Conservation (phyloP, 2,329 filamentous ascomycete species). For the Colletotrichum tabaci region DNA sequence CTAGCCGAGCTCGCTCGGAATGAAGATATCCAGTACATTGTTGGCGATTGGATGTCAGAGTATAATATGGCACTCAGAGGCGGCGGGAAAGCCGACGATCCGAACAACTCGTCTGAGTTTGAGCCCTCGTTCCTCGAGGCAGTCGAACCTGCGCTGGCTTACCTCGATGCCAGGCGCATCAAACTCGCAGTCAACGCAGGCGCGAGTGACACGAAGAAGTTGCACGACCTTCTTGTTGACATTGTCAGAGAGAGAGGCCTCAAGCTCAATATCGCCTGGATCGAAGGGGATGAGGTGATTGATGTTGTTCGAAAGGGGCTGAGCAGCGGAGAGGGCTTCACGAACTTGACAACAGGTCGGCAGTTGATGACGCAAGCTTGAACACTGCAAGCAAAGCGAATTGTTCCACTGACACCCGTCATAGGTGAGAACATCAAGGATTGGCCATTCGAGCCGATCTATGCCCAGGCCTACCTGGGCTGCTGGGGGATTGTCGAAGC, state of each 20-base stretch:
- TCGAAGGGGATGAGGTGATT: constrained; percentile 57
- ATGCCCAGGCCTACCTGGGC: constrained; percentile 66
- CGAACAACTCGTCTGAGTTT: constrained; percentile 50
- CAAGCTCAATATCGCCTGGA: constrained; percentile 53
- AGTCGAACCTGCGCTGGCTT: constrained; percentile 57
- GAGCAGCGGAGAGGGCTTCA: constrained; percentile 24
- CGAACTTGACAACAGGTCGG: constrained; percentile 31
- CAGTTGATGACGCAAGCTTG: no score
- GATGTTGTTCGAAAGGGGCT: constrained; percentile 42
- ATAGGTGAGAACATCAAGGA: constrained; percentile 28
- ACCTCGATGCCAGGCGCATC: constrained; percentile 51
- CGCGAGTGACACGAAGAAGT: constrained; percentile 53
- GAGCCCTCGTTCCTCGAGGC: constrained; percentile 59
- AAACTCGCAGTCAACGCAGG: constrained; percentile 59
- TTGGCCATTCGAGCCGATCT: constrained; percentile 45
- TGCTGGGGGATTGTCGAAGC: constrained; percentile 59
- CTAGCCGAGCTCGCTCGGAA: constrained; percentile 44
- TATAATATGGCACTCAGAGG: constrained; percentile 66
- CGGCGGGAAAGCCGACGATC: constrained; percentile 45
- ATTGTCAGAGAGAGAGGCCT: constrained; percentile 50
- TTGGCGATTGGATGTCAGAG: constrained; percentile 58
- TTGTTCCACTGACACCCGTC: neutral
- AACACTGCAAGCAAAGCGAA: no score
- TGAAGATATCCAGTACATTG: constrained; percentile 54
- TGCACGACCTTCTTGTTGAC: constrained; percentile 49